phyloP scores from a whole-genome alignment of 805 yeast genomes.

The Blastobotrys robertii region DNA sequence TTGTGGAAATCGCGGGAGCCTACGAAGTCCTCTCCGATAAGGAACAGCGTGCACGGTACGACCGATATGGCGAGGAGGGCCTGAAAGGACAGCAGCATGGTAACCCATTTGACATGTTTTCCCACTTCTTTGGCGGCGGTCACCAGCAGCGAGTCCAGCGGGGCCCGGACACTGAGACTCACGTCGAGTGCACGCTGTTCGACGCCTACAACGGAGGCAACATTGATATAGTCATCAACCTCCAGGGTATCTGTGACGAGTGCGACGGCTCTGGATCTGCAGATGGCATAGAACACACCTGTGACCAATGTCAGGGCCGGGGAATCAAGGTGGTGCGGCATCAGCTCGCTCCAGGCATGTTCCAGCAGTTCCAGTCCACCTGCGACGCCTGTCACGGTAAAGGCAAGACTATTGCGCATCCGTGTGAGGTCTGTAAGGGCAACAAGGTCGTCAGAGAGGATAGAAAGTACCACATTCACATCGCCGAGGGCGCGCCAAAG shows the following conservation, averaged over 20 bases:
- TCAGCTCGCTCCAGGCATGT: slow-evolving; percentile 84
- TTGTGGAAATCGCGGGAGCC: slow-evolving; percentile 88
- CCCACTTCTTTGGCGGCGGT: slow-evolving; percentile 45
- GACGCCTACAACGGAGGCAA: slow-evolving; percentile 66
- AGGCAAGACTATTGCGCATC: slow-evolving; percentile 56
- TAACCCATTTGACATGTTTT: slow-evolving; percentile 51
- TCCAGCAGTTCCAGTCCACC: slow-evolving; percentile 68
- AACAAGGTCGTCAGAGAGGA: slow-evolving; percentile 45
- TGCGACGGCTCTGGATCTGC: slow-evolving; percentile 83
- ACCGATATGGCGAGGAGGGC: slow-evolving; percentile 76
- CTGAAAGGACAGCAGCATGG: slow-evolving; percentile 37
- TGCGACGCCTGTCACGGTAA: slow-evolving; percentile 77
- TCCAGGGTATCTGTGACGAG: slow-evolving; percentile 65
- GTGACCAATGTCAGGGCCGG: slow-evolving; percentile 63
- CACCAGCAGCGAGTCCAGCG: slow-evolving; percentile 28
- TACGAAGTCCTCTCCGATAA: slow-evolving; percentile 80
- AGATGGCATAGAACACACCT: slow-evolving; percentile 60
- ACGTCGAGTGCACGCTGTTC: slow-evolving; percentile 44
- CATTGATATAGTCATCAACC: slow-evolving; percentile 48
- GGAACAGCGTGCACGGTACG: slow-evolving; percentile 81
- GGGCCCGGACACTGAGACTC: slow-evolving; percentile 55
- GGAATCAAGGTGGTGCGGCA: slow-evolving; percentile 58
- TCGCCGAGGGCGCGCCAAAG: slow-evolving; percentile 64
- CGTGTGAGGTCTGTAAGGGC: slow-evolving; percentile 68
- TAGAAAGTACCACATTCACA: slow-evolving; percentile 49